These are phyloP conservation scores for Penicillium digitatum DNA, from an alignment of 2,329 filamentous ascomycete genomes.

Conservation along the genomic window DNA sequence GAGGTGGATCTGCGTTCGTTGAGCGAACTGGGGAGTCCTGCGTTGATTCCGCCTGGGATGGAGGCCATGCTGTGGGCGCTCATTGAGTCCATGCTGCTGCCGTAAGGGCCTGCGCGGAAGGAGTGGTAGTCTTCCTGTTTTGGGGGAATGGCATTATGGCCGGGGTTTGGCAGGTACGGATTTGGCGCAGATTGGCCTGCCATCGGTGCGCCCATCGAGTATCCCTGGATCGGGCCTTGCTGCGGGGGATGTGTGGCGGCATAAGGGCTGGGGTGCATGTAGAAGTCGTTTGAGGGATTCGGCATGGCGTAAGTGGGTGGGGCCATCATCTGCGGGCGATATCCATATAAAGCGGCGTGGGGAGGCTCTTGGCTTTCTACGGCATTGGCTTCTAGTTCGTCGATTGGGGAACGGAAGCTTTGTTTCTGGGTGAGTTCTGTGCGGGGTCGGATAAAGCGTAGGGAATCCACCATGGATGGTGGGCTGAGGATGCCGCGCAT, in stretches of 20 bases:
- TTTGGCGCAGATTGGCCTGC: conserved; percentile 35
- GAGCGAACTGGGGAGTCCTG: conserved; percentile 31
- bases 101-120: conserved; percentile 35
- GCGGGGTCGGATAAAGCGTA: conserved; percentile 54
- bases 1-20: conserved; percentile 37
- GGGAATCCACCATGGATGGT: conserved; percentile 54
- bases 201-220: conserved; percentile 34
- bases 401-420: conserved; percentile 64
- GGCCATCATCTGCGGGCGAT: conserved; percentile 38
- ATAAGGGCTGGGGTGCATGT: conserved; percentile 35
- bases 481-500: conserved; percentile 55
- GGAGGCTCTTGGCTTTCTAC: conserved; percentile 41
- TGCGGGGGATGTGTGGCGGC: conserved; percentile 34
- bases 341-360: conserved; percentile 39
- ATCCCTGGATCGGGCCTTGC: conserved; percentile 32
- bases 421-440: conserved; percentile 57
- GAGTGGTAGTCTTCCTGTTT: conserved; percentile 40
- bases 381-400: conserved; percentile 51
- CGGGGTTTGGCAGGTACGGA: conserved; percentile 36
- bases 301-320: conserved; percentile 37
- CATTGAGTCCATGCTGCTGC: conserved; percentile 35
- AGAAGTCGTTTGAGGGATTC: conserved; percentile 35
- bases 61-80: conserved; percentile 31
- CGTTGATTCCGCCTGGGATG: conserved; percentile 32
- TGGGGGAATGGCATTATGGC: conserved; percentile 27